Conservation (phyloP, 805 yeast genomes). For the Teunomyces tritomae region DNA sequence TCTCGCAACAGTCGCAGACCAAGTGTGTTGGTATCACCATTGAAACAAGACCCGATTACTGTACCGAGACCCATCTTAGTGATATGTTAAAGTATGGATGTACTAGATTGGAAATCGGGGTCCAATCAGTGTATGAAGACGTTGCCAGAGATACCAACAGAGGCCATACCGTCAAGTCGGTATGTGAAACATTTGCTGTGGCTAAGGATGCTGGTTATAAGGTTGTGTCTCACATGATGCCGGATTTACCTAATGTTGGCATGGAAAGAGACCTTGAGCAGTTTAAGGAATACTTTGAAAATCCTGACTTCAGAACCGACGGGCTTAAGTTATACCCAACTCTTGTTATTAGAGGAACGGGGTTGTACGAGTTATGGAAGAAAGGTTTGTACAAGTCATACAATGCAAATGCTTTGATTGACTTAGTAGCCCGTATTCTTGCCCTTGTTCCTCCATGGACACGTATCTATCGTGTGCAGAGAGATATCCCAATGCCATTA, state of each 20-base stretch:
- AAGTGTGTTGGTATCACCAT: constrained; percentile 98
- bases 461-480: constrained; percentile 94
- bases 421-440: constrained; percentile 90
- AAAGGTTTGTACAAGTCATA: constrained; percentile 92
- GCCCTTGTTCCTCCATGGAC: constrained; percentile 99
- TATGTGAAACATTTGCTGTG: constrained; percentile 89
- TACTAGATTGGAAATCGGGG: constrained; percentile 95
- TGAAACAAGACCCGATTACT: constrained; percentile 97
- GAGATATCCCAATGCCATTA: constrained; percentile 98
- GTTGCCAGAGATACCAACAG: constrained; percentile 98
- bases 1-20: constrained; percentile 90
- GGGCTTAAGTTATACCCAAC: constrained; percentile 96
- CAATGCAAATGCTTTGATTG: constrained; percentile 90
- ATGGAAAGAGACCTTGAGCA: constrained; percentile 97
- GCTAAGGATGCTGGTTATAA: constrained; percentile 99
- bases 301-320: constrained; percentile 95
- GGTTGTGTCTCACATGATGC: constrained; percentile 99
- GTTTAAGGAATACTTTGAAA: constrained; percentile 93
- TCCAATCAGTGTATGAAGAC: constrained; percentile 95
- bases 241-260: constrained; percentile 97
- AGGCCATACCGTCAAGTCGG: constrained; percentile 96
- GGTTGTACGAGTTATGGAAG: constrained; percentile 95
- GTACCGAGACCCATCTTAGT: constrained; percentile 91
- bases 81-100: constrained; percentile 97
- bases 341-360: constrained; percentile 94